Percentiles rank a stretch among this genome's conserved stretches.
phyloP scores from a whole-genome alignment of 2,329 filamentous ascomycete genomes.

The Cadophora luteo-olivacea region DNA sequence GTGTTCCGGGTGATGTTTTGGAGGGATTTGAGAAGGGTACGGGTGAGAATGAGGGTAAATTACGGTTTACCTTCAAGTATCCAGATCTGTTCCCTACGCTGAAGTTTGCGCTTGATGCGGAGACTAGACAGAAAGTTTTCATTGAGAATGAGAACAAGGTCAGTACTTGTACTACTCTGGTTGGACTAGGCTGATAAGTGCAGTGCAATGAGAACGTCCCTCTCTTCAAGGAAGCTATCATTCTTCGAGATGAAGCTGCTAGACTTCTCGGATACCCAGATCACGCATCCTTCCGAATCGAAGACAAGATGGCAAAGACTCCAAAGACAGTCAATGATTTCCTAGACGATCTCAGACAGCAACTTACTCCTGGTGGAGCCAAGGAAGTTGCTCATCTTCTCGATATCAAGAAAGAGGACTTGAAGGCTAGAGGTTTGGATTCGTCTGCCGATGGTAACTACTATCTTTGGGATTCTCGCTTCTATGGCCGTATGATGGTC shows the following conservation, averaged over 20 bases:
- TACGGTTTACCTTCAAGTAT: slow-evolving; percentile 83
- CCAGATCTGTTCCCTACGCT: slow-evolving; percentile 79
- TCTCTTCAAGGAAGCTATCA: slow-evolving; percentile 76
- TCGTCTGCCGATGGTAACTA: slow-evolving; percentile 69
- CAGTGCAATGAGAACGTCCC: slow-evolving; percentile 72
- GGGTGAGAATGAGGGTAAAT: slow-evolving; percentile 73
- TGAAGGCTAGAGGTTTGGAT: slow-evolving; percentile 60
- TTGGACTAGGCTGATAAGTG: slow-evolving; percentile 12
- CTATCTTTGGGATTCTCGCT: slow-evolving; percentile 84
- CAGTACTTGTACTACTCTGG: not conserved
- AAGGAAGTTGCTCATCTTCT: slow-evolving; percentile 76
- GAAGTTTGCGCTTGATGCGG: slow-evolving; percentile 76
- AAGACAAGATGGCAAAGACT: slow-evolving; percentile 86
- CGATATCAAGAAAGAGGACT: slow-evolving; percentile 75
- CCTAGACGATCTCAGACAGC: slow-evolving; percentile 70
- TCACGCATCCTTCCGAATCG: slow-evolving; percentile 77
- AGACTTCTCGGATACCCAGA: slow-evolving; percentile 78
- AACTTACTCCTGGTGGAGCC: slow-evolving; percentile 71
- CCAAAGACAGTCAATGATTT: slow-evolving; percentile 76
- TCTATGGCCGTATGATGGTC: slow-evolving; percentile 80
- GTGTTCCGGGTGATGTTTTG: slow-evolving; percentile 75
- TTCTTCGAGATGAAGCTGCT: slow-evolving; percentile 79
- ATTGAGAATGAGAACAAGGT: slow-evolving; percentile 82
- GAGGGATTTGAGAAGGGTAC: slow-evolving; percentile 73
- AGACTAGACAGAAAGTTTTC: slow-evolving; percentile 72